Percentiles rank a stretch among this genome's conserved stretches.
phyloP scores from a whole-genome alignment of 1,139 yeast species.

The Saccharomyces hybrid region DNA sequence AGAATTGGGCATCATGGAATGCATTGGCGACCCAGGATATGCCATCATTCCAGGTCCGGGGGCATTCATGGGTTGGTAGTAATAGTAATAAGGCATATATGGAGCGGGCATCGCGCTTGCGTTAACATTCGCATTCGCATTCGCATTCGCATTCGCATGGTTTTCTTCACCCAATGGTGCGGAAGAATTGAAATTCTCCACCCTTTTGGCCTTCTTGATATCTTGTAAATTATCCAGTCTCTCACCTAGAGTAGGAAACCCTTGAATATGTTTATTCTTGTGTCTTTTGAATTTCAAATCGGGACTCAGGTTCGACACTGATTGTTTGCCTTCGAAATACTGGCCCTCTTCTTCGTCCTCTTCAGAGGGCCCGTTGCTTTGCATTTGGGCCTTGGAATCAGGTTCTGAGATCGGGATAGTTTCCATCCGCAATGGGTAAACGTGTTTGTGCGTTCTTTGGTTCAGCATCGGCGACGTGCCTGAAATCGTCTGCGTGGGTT shows the following conservation, averaged over 20 bases:
- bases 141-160: background rate
- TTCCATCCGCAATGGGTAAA: background rate
- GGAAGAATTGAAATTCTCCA: conserved; percentile 31
- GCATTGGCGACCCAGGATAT: conserved; percentile 20
- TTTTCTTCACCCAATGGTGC: conserved; percentile 1
- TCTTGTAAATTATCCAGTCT: conserved; percentile 26
- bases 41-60: conserved; percentile 19
- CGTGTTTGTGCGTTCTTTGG: background rate
- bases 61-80: conserved; percentile 14
- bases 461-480: background rate
- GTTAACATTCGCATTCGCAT: background rate
- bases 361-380: background rate
- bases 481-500: background rate
- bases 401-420: background rate
- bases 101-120: conserved; percentile 14
- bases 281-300: conserved; percentile 30
- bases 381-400: background rate
- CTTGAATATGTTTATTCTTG: conserved; percentile 18
- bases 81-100: conserved; percentile 18
- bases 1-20: conserved; percentile 19
- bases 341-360: background rate
- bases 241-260: conserved; percentile 28
- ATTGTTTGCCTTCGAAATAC: background rate
- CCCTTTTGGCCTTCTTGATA: conserved; percentile 25
- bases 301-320: background rate